Evolutionary conservation across 1,139 yeast species (phyloP), one percentile per base, ranked within the genome.

Genomic region (Pneumocystis wakefieldiae): DNA sequence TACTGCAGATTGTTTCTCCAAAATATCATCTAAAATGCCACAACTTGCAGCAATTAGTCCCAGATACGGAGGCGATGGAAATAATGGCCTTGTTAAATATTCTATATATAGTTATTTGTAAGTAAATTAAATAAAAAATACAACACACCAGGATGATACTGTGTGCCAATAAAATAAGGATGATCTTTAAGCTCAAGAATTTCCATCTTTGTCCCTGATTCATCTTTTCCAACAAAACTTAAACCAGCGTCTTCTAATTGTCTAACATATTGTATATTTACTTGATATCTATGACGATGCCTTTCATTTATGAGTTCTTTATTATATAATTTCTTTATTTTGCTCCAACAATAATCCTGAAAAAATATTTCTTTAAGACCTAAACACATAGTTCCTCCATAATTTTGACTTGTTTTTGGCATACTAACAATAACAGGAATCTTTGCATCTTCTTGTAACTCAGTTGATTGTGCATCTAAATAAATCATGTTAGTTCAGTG

Each of bases 61-160:
- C 73, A 92, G 82, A 78, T 92, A 87, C 64, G 99, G 99, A 75
- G 89, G 83, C 48, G 97, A 90, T 64, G 99, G 98, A 70, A 89
- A 96, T 74, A 92, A 82, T 48, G 94, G 98, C 76, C 94, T 89
- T 60, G 97, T 89, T 70, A 91, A 81, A 75, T 92, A 92, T 77
- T 92, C 99, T 60, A 98, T 98, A 74, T 92, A 98, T 77, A 91
- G 94, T 78, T 92, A 98, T 59, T 97, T 87, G 69, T 94, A 98
- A 71, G 90, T 95, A 73, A 78, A 91, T 78, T 85, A 92, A 72
- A 94, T 95, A 75, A 91, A 97, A 69, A 76, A 80, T 68, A 77
- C 75, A 70, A 90, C n/a, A 15, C 12, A 24, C 55, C 55, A 59
- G 99, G 99, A 74, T 92, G 99, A 78, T 91, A 92, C 78, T 92